Base-by-base conservation (phyloP, 148 eudicot species). In the Hydrangea macrophylla region DNA sequence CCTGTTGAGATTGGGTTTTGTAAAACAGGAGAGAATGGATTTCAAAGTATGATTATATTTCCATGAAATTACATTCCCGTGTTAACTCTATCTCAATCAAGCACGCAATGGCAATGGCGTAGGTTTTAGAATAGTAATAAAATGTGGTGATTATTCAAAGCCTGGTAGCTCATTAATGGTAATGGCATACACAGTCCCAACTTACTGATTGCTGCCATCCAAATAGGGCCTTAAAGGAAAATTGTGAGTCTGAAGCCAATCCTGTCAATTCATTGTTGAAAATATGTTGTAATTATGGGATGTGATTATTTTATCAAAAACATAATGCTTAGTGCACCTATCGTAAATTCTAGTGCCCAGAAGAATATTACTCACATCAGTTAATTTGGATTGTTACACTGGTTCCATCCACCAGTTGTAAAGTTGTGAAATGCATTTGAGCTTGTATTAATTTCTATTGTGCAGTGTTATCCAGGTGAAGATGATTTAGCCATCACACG, bases 381-480 rank as follows among this genome's bases (percentile, higher is more conserved):
- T 12, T 23, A 22, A 3, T 39, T n/a, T 60, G n/a, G 45, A 30
- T 66, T 27, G 36, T 44, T 42, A 2, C 26, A 10, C 68, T 6
- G 1, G 68, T 64, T 17, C 61, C 56, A 13, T 9, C 27, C 9
- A 36, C n/a, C 61, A 67, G 22, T 27, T 48, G 32, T 5, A 18
- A 36, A 53, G 30, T 60, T 60, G 27, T 45, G 10, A 24, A 48
- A 45, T 25, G 39, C n/a, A 17, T 20, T 58, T 53, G 33, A 55
- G 55, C 27, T 51, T 37, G 25, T 50, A 10, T 61, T 22, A 55
- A 62, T 64, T 60, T 60, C 50, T 69, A 76, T 61, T 53, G 50
- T 84, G 81, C 85, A 93, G 98, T 93, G 96, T 62, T 93, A 93
- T 70, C 98, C 96, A 20, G 98, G 92, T 42, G 98, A 93, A 81